Evolutionary conservation across 2,329 filamentous ascomycete genomes (phyloP).

Genomic region (Mycosphaerelloides madeirae): DNA sequence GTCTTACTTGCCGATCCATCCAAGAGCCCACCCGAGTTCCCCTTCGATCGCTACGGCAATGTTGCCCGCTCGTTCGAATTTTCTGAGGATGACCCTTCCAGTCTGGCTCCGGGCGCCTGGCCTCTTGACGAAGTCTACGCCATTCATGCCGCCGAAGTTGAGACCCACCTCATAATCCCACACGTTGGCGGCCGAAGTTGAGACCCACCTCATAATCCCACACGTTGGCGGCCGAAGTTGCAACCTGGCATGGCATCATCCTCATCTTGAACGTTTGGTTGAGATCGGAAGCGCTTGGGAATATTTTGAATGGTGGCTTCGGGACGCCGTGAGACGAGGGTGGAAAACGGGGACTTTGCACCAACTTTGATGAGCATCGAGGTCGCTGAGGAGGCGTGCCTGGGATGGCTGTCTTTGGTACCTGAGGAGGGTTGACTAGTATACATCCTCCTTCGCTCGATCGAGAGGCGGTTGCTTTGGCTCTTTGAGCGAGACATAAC

Average conservation of each 20-base stretch:
- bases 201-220: constrained; percentile 35
- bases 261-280: constrained; percentile 32
- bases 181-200: constrained; percentile 36
- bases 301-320: constrained; percentile 35
- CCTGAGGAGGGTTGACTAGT: no score
- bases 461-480: no score
- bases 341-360: no score
- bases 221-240: constrained; percentile 36
- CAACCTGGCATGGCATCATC: constrained; percentile 37
- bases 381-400: no score
- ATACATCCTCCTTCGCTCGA: no score
- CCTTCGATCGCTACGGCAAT: constrained; percentile 31
- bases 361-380: no score
- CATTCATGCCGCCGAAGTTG: constrained; percentile 33
- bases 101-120: constrained; percentile 33
- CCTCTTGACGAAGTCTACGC: constrained; percentile 37
- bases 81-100: constrained; percentile 34
- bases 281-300: constrained; percentile 38
- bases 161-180: constrained; percentile 34
- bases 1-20: constrained; percentile 34
- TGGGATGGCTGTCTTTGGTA: no score
- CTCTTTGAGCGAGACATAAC: no score
- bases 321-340: no score
- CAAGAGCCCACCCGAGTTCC: constrained; percentile 27
- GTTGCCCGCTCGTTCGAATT: constrained; percentile 37